Evolutionary conservation across 148 eudicot genomes (phyloP).

Genomic region (Arctostaphylos glauca): DNA sequence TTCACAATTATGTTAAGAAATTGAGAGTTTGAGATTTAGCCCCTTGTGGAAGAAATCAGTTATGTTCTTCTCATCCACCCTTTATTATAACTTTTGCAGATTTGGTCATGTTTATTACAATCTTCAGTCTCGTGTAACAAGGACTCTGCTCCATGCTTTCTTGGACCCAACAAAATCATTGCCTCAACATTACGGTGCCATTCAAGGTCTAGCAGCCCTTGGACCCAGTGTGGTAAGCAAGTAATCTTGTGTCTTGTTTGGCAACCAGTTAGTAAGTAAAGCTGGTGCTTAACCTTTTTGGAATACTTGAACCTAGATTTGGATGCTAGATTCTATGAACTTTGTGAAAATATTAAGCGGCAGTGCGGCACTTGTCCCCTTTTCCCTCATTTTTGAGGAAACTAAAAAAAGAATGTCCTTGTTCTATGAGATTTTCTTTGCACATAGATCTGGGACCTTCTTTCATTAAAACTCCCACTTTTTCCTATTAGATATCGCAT

Average conservation of each 20-base stretch:
- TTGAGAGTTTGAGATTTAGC: neutral
- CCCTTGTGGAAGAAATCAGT: neutral
- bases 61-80: neutral
- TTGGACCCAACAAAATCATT: slow-evolving; percentile 68
- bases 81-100: slow-evolving; percentile 33
- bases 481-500: neutral
- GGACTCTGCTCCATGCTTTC: slow-evolving; percentile 66
- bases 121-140: slow-evolving; percentile 74
- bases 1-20: neutral
- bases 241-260: neutral
- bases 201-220: slow-evolving; percentile 75
- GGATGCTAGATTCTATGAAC: neutral
- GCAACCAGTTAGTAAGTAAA: neutral
- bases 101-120: slow-evolving; percentile 60
- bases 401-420: neutral
- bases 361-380: neutral
- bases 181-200: slow-evolving; percentile 83
- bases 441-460: neutral
- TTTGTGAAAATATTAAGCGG: neutral
- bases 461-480: neutral
- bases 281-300: neutral
- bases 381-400: neutral
- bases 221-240: slow-evolving; percentile 67
- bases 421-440: neutral
- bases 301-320: neutral